Percentiles rank a stretch among this genome's conserved stretches.
These are phyloP conservation scores for Delonix regia DNA, from an alignment of 306 rosid genomes.

Conservation along the genomic window DNA sequence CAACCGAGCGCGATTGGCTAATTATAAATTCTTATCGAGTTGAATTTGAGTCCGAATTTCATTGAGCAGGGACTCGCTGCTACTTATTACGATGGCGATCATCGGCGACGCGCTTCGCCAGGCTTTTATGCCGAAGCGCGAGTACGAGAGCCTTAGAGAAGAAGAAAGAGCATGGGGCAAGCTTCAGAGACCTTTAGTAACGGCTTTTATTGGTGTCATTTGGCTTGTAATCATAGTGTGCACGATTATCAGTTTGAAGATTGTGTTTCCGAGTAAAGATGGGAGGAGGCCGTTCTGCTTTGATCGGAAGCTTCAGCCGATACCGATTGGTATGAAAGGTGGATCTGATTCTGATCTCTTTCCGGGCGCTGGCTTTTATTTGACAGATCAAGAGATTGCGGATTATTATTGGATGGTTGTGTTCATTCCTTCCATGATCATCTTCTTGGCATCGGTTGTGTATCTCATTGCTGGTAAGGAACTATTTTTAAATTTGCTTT, in stretches of 20 bases:
- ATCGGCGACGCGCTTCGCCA: conserved; percentile 95
- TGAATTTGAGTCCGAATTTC: conserved; percentile 17
- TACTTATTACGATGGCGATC: conserved; percentile 59
- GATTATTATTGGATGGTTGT: conserved; percentile 93
- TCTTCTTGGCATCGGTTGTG: conserved; percentile 59
- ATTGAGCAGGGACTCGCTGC: neutral
- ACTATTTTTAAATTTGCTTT: neutral
- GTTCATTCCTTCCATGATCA: conserved; percentile 72
- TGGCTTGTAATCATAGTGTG: conserved; percentile 47
- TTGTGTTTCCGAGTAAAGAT: conserved; percentile 65
- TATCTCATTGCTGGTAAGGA: conserved; percentile 83
- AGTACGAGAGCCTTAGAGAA: conserved; percentile 81
- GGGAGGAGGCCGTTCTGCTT: conserved; percentile 73
- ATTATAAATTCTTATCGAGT: neutral
- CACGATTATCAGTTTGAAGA: conserved; percentile 63
- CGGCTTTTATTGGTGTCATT: conserved; percentile 39
- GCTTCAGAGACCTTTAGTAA: conserved; percentile 70
- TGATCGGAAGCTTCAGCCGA: conserved; percentile 64
- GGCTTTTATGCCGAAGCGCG: conserved; percentile 93
- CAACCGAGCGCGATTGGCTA: neutral
- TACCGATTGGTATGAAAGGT: conserved; percentile 58
- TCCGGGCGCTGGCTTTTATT: conserved; percentile 63
- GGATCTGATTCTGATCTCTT: conserved; percentile 61
- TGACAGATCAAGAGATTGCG: conserved; percentile 84
- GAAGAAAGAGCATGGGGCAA: conserved; percentile 89